These are phyloP conservation scores for Salvia sclarea DNA, from an alignment of 305 asterid genomes.

Conservation along the genomic window DNA sequence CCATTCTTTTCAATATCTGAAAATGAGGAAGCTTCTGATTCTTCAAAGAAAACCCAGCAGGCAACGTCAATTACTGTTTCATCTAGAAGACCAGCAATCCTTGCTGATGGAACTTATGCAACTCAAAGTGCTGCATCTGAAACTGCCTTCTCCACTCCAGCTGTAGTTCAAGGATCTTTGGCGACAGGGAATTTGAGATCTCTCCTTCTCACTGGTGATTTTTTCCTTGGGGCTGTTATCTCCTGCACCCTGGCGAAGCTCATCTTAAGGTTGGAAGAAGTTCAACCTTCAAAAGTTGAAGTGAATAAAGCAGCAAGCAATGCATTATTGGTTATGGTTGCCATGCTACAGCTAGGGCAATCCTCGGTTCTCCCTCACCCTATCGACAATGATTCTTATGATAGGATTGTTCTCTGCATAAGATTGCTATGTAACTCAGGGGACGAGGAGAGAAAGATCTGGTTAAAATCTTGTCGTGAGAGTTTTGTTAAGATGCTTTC, in stretches of 20 bases:
- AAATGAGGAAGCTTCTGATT: slow-evolving; percentile 63
- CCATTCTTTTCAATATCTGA: slow-evolving; percentile 85
- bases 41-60: slow-evolving; percentile 74
- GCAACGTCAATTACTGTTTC: slow-evolving; percentile 80
- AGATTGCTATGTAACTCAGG: slow-evolving; percentile 66
- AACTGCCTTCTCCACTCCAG: slow-evolving; percentile 66
- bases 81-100: slow-evolving; percentile 89
- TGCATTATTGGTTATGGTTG: slow-evolving; percentile 66
- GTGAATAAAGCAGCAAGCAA: slow-evolving; percentile 69
- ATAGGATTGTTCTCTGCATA: slow-evolving; percentile 77
- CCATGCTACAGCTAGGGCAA: slow-evolving; percentile 86
- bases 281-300: slow-evolving; percentile 73
- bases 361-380: slow-evolving; percentile 91
- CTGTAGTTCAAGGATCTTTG: slow-evolving; percentile 72
- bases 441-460: slow-evolving; percentile 67
- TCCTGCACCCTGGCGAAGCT: slow-evolving; percentile 84
- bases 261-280: slow-evolving; percentile 79
- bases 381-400: slow-evolving; percentile 85
- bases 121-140: slow-evolving; percentile 91
- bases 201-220: slow-evolving; percentile 90
- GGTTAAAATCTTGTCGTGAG: slow-evolving; percentile 89
- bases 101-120: slow-evolving; percentile 98
- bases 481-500: slow-evolving; percentile 90
- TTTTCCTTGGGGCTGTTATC: slow-evolving; percentile 87
- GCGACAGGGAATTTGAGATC: slow-evolving; percentile 78